Base-by-base conservation (phyloP, 2,329 filamentous ascomycete genomes). In the Purpureocillium lavendulum region DNA sequence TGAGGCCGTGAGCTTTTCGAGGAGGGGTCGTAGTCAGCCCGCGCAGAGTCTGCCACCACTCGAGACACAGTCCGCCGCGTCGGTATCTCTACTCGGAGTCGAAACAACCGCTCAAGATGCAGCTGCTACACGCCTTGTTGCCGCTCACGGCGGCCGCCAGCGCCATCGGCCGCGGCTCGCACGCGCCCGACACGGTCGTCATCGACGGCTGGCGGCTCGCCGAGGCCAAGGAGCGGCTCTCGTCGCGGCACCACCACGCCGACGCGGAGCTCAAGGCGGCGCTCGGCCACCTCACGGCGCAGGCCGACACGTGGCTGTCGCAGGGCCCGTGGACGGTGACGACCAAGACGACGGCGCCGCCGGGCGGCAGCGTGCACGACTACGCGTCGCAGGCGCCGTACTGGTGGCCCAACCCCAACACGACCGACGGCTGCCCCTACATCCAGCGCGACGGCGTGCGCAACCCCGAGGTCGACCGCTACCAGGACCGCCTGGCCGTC, bases 251-350 rank as follows among this genome's bases (percentile, higher is more conserved):
- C 6, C 21, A 26, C 21, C 17, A 31, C 35, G 30, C 36, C 11
- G 32, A 35, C 15, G 35, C 39, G 32, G 13, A 30, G 1, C 32
- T 43, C 2, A 28, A 30, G 8, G 29, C 30, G 2, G 43, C 46
- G 2, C 37, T 51, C 14, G 35, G 39, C 6, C 35, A 42, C 14
- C 42, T 52, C n/a, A 45, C 42, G 2, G 41, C 40, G 26, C 45
- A 48, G 30, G 45, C 45, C 2, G 43, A 48, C 30, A 24, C n/a
- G 9, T 55, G 52, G 51, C 44, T 55, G 7, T 24, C 30, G 9
- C 36, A 52, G n/a, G 52, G 52, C 2, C 53, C 53, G 2, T 55
- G 47, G 50, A 49, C 52, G 3, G 53, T 56, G 16, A 50, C 43
- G 30, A 37, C 33, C 35, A 53, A 53, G 43, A 40, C 32, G 12